phyloP scores from a whole-genome alignment of 225 moss, liverwort and hornwort species.

The Pleurozium schreberi region DNA sequence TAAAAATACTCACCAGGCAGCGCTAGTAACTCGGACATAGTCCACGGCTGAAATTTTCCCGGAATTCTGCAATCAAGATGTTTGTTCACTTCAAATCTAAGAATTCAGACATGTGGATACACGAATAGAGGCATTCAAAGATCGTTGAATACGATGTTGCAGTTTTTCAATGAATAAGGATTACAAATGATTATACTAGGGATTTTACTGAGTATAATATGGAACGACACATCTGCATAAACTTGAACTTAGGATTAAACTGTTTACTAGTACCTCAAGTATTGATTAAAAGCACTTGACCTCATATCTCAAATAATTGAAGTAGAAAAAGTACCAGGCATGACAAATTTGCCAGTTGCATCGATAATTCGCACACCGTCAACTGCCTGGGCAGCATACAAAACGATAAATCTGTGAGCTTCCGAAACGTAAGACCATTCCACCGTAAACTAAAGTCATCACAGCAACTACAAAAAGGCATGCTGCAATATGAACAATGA shows the following conservation, averaged over 20 bases:
- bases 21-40: slow-evolving; percentile 85
- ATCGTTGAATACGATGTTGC: neutral
- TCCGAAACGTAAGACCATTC: neutral
- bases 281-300: neutral
- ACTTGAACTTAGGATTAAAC: neutral
- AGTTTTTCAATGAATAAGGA: no score
- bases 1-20: slow-evolving; percentile 63
- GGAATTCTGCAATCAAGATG: slow-evolving; percentile 53
- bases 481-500: neutral
- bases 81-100: neutral
- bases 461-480: neutral
- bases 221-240: neutral
- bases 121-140: neutral
- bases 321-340: slow-evolving; percentile 32
- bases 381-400: slow-evolving; percentile 19
- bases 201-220: neutral
- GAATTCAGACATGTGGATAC: neutral
- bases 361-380: slow-evolving; percentile 28
- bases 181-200: neutral
- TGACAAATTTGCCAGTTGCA: slow-evolving; percentile 44
- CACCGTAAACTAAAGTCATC: neutral
- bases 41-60: slow-evolving; percentile 71
- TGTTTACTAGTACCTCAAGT: neutral
- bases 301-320: neutral
- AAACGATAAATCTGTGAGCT: neutral